These are phyloP conservation scores for Amyloporia xantha DNA, from an alignment of 768 basidiomycete species.

Conservation along the genomic window DNA sequence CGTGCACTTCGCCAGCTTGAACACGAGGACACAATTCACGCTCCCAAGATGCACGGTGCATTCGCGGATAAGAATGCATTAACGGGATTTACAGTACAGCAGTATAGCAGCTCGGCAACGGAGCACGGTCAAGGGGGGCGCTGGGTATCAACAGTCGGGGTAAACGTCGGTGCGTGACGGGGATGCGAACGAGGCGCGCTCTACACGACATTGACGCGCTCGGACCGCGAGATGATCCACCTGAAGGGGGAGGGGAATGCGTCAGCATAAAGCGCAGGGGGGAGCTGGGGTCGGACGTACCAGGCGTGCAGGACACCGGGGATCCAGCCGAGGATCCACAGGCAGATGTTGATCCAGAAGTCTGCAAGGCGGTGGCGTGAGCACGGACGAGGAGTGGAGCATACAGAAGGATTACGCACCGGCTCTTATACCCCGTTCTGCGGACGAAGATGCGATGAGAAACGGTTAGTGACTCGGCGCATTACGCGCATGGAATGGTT, in stretches of 20 bases:
- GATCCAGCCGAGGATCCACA: slow-evolving; percentile 40
- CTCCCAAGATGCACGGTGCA: too few species aligned
- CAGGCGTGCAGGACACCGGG: slow-evolving; percentile 39
- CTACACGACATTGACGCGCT: too few species aligned
- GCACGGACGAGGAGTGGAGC: not conserved
- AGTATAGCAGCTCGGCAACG: too few species aligned
- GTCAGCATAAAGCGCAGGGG: not conserved
- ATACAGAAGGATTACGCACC: slow-evolving; percentile 14
- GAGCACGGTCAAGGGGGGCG: too few species aligned
- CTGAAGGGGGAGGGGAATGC: slow-evolving; percentile 11
- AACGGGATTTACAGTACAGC: too few species aligned
- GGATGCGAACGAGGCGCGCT: too few species aligned
- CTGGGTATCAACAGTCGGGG: too few species aligned
- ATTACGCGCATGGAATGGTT: not conserved
- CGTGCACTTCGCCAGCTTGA: too few species aligned
- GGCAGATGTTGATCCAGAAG: slow-evolving; percentile 32
- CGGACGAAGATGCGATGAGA: too few species aligned
- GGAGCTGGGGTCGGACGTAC: slow-evolving; percentile 15
- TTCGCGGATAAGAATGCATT: too few species aligned
- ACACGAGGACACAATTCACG: too few species aligned
- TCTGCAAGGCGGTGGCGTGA: slow-evolving; percentile 17
- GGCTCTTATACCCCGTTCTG: slow-evolving; percentile 21
- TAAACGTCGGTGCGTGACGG: too few species aligned
- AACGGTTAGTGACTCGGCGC: not conserved
- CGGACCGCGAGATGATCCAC: slow-evolving; percentile 26